These are phyloP conservation scores for Leccinum broughii DNA, from an alignment of 768 basidiomycete genomes.

Conservation along the genomic window DNA sequence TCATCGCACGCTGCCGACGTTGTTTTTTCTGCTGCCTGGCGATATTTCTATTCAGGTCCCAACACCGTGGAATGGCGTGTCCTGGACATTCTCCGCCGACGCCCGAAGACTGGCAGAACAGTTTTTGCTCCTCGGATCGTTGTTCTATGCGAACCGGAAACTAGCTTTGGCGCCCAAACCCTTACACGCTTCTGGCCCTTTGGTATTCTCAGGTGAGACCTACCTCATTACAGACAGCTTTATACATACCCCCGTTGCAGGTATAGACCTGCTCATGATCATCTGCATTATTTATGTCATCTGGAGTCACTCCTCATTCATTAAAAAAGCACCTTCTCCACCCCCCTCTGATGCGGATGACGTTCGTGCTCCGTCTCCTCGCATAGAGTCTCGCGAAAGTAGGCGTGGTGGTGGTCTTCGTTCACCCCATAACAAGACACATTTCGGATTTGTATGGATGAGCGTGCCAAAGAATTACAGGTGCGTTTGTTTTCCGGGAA, in stretches of 20 bases:
- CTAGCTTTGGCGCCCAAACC: slow-evolving; percentile 15
- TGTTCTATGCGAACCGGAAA: slow-evolving; percentile 55
- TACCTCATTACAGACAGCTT: neutral
- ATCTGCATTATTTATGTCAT: slow-evolving; percentile 59
- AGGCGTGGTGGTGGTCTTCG: slow-evolving; percentile 38
- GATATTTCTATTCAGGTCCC: slow-evolving; percentile 46
- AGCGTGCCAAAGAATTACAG: slow-evolving; percentile 87
- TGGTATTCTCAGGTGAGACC: slow-evolving; percentile 53
- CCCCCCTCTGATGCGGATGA: slow-evolving; percentile 22
- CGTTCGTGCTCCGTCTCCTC: slow-evolving; percentile 39
- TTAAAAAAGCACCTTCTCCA: slow-evolving; percentile 21
- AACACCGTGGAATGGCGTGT: slow-evolving; percentile 41
- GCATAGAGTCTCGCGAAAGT: slow-evolving; percentile 47
- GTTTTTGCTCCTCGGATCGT: slow-evolving; percentile 60
- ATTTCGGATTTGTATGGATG: slow-evolving; percentile 84
- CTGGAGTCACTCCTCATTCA: slow-evolving; percentile 58
- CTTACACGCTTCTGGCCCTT: slow-evolving; percentile 35
- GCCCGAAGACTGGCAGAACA: slow-evolving; percentile 63
- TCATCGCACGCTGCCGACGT: slow-evolving; percentile 30
- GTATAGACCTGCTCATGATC: slow-evolving; percentile 56
- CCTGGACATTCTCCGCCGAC: slow-evolving; percentile 57
- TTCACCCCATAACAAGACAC: slow-evolving; percentile 40
- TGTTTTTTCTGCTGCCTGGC: slow-evolving; percentile 47
- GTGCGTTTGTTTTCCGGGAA: slow-evolving; percentile 37
- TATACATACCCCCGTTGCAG: slow-evolving; percentile 35